Evolutionary conservation across 2,329 filamentous ascomycete species (phyloP), one percentile per base, ranked within the genome.

Genomic region (Rutstroemia sp.): DNA sequence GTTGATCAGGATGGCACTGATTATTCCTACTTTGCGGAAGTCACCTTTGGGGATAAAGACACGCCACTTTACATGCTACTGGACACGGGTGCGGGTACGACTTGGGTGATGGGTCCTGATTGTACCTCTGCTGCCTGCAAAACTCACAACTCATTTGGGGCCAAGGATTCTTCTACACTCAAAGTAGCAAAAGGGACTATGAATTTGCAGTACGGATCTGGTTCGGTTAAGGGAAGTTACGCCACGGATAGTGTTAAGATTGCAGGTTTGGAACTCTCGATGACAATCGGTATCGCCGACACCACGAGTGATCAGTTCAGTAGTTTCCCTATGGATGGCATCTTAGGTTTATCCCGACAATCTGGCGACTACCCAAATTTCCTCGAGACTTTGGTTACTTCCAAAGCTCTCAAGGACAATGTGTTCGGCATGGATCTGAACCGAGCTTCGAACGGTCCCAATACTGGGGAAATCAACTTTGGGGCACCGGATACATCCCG

Each of bases 291-390:
- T 4, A 72, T 92, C 58, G 89, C 87, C 21, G 80, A 79, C 36
- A 78, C 78, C 23, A 88, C 88, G 2, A 90, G 88, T 1, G 72
- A 82, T 51, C 84, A 94, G 61, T 95, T 96, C 69, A 72, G 75
- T 27, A 79, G 80, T 52, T 95, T 92, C 64, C 87, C 89, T 1
- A 91, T 95, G 71, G 91, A 96, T 69, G 91, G 91, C 23, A 95
- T 96, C 49, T 74, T 96, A 2, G 91, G 90, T 4, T 73, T 95
- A 23, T 87, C 88, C 16, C 83, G 85, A 64, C 79, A 78, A 9
- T 73, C 79, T 2, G 39, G 46, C 14, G 75, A 74, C 38, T 78
- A 79, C 5, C 80, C 87, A 19, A 88, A 84, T 46, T 84, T 94
- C 63, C 76, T 94, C 68, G 76, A 86, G 40, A 73, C 78, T 2